phyloP scores from a whole-genome alignment of 1,284 basidiomycete species.

The Tranzscheliella williamsii region DNA sequence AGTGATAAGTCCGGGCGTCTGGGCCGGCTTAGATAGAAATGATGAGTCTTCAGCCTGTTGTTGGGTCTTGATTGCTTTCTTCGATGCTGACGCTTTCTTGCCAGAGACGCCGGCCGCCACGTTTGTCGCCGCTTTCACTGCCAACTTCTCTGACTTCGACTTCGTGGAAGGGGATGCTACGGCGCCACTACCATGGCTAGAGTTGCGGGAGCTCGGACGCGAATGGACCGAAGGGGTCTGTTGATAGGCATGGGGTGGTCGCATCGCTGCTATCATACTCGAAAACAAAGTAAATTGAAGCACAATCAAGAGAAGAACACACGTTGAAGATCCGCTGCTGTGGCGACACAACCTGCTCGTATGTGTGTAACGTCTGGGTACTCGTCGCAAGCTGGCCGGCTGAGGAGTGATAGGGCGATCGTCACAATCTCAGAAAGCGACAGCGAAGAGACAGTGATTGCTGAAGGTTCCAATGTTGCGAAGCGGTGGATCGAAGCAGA shows the following conservation, averaged over 20 bases:
- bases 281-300: too few species aligned
- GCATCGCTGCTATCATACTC: slow-evolving; percentile 53
- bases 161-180: slow-evolving; percentile 30
- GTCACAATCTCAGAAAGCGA: too few species aligned
- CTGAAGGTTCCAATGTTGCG: too few species aligned
- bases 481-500: too few species aligned
- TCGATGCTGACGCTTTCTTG: slow-evolving; percentile 31
- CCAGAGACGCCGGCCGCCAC: slow-evolving; percentile 16
- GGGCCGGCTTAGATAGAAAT: slow-evolving; percentile 2
- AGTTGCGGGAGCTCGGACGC: slow-evolving; percentile 37
- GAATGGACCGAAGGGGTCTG: slow-evolving; percentile 35
- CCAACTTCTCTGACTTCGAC: slow-evolving; percentile 19
- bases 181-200: slow-evolving; percentile 17
- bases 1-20: slow-evolving; percentile 40
- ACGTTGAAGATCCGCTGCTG: too few species aligned
- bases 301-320: too few species aligned
- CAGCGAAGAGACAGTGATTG: too few species aligned
- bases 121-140: slow-evolving; percentile 18
- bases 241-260: slow-evolving; percentile 33
- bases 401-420: too few species aligned
- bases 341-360: too few species aligned
- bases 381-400: too few species aligned
- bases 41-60: slow-evolving; percentile 5
- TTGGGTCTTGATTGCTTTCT: slow-evolving; percentile 20
- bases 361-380: too few species aligned